phyloP scores from a whole-genome alignment of 2,329 filamentous ascomycete species.

The Talaromyces rugulosus region DNA sequence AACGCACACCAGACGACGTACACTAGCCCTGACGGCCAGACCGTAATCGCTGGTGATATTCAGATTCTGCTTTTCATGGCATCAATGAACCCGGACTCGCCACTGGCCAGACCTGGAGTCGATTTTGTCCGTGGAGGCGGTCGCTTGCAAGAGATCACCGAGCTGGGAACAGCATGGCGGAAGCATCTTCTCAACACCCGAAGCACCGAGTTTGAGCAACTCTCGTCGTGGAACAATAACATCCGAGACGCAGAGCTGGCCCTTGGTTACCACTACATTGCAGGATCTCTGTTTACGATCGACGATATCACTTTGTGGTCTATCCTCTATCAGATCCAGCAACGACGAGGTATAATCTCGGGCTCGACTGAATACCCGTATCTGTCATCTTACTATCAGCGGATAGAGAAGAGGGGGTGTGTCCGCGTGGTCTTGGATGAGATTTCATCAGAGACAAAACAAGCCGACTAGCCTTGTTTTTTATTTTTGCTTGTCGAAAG shows the following conservation, averaged over 20 bases:
- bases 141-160: conserved; percentile 25
- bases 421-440: conserved; percentile 22
- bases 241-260: conserved; percentile 14
- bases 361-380: conserved; percentile 25
- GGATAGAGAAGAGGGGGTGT: conserved; percentile 35
- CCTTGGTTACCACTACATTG: conserved; percentile 30
- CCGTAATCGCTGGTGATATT: conserved; percentile 25
- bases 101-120: conserved; percentile 21
- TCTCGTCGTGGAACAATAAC: conserved; percentile 30
- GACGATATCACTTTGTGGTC: conserved; percentile 45
- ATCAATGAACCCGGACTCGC: conserved; percentile 16
- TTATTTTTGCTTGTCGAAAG: neutral
- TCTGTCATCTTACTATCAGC: conserved; percentile 34
- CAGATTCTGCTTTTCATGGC: conserved; percentile 30
- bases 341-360: conserved; percentile 18
- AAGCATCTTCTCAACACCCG: conserved; percentile 14
- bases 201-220: conserved; percentile 14
- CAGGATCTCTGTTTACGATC: conserved; percentile 32
- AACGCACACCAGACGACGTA: conserved; percentile 21
- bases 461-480: neutral
- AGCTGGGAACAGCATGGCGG: conserved; percentile 28
- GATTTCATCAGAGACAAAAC: neutral
- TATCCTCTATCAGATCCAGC: conserved; percentile 34
- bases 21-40: conserved; percentile 24
- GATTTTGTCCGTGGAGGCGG: conserved; percentile 25